These are phyloP conservation scores for Fusarium austroafricanum DNA, from an alignment of 2,329 filamentous ascomycete species.

Conservation along the genomic window DNA sequence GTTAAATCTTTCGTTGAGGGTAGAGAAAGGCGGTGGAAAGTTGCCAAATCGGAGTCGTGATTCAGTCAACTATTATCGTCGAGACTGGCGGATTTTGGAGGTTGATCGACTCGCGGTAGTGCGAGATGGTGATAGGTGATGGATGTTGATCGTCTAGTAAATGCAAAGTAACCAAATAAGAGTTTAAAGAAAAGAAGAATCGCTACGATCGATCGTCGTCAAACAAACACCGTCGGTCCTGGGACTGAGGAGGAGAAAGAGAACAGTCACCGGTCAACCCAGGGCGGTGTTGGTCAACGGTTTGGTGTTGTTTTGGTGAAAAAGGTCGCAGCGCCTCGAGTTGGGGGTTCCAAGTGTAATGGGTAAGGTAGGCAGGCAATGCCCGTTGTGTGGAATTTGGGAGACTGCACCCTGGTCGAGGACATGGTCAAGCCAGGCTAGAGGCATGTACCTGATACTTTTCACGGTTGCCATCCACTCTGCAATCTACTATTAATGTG, in stretches of 20 bases:
- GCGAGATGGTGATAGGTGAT: constrained; percentile 1
- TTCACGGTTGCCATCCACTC: constrained; percentile 16
- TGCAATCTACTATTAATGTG: constrained; percentile 12
- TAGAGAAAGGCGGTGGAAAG: constrained; percentile 13
- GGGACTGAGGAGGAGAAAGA: constrained; percentile 20
- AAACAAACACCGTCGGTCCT: constrained; percentile 11
- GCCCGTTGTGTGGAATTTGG: constrained; percentile 44
- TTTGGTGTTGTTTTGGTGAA: constrained; percentile 48
- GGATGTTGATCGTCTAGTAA: constrained; percentile 13
- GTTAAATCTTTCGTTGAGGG: constrained; percentile 5
- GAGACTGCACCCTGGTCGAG: constrained; percentile 29
- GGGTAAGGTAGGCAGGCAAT: neutral
- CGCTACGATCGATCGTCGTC: constrained; percentile 26
- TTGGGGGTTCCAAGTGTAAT: constrained; percentile 44
- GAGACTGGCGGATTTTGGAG: constrained; percentile 9
- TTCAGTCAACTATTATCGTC: constrained; percentile 37
- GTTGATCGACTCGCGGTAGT: constrained; percentile 15
- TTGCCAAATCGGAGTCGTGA: constrained; percentile 22
- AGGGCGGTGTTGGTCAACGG: constrained; percentile 40
- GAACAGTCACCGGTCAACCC: constrained; percentile 35
- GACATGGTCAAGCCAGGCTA: constrained; percentile 17
- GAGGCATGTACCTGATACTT: constrained; percentile 35
- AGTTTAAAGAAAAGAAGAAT: constrained; percentile 9
- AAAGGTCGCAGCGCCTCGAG: constrained; percentile 46
- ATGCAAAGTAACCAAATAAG: constrained; percentile 3